Evolutionary conservation across 495 filamentous ascomycete species (phyloP), one percentile per base, ranked within the genome.

Genomic region (Stereocaulon alpinum): DNA sequence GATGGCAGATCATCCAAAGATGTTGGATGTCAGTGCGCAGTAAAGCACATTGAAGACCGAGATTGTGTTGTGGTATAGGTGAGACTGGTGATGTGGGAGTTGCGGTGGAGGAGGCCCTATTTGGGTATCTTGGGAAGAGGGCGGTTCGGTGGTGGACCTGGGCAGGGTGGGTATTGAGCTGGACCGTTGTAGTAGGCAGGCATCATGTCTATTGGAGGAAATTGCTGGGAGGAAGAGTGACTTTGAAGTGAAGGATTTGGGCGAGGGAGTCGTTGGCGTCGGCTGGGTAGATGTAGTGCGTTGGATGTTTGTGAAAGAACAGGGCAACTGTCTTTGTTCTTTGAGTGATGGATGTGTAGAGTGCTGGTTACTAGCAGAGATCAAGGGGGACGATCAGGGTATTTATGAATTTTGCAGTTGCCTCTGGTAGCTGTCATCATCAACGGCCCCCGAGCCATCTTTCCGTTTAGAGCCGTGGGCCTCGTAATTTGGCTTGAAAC

Each of bases 221-320:
- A 24, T n/a, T 27, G 49, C 5, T 63, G 62, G 87, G 82, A 63
- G 90, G 61, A 50, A 91, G 80, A 27, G 79, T 74, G 64, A 83
- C 76, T 44, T 79, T 84, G 63, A 81, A 80, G 29, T 78, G 77
- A 65, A 79, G 76, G 58, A 30, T 18, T 51, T 44, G 17, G 18
- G 11, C 12, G 45, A 44, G 4, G 12, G 47, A 20, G 56, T 45
- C 22, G 17, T 11, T 20, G 11, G 22, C 20, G 22, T 17, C n/a
- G 30, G 15, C 29, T 18, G 15, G 10, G 5, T 12, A 4, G 30
- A 18, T 37, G 34, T 30, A 44, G 11, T 34, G 2, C 22, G 20
- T 40, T 61, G 17, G 6, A 17, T 40, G 53, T 9, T 7, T 18
- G 30, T n/a, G 29, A 32, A 29, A 50, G 22, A 32, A 20, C 20